phyloP scores from a whole-genome alignment of 2,329 filamentous ascomycete species.

The Macroventuria anomochaeta region DNA sequence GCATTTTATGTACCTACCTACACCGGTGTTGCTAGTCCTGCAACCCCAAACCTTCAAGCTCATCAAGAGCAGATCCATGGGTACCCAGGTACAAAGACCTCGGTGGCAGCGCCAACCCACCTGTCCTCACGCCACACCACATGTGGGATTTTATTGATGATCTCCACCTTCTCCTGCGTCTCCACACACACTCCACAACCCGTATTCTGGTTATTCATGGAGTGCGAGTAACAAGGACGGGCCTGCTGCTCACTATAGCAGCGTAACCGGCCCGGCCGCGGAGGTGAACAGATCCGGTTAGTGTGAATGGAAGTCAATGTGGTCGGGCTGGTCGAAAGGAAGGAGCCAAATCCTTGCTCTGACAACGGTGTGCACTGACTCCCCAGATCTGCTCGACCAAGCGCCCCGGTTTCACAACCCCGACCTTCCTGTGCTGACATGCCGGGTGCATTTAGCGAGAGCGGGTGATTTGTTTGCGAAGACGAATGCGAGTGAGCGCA shows the following conservation, averaged over 20 bases:
- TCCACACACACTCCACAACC: constrained; percentile 7
- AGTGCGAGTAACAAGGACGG: neutral
- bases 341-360: neutral
- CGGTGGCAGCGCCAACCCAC: constrained; percentile 10
- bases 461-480: neutral
- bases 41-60: neutral
- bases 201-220: constrained; percentile 1
- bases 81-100: constrained; percentile 1
- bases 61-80: neutral
- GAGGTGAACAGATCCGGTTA: neutral
- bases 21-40: constrained; percentile 6
- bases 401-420: neutral
- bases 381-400: constrained; percentile 19
- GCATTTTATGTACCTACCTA: neutral
- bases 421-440: neutral
- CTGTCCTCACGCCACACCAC: constrained; percentile 9
- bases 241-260: constrained; percentile 8
- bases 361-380: neutral
- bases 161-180: neutral
- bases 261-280: constrained; percentile 13
- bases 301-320: neutral
- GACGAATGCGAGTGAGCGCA: constrained; percentile 2
- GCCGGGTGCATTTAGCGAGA: neutral
- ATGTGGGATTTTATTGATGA: constrained; percentile 1
- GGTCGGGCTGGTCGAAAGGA: constrained; percentile 1